Conservation (phyloP, 352 stramenopile genomes). For the Phytophthora cajani region DNA sequence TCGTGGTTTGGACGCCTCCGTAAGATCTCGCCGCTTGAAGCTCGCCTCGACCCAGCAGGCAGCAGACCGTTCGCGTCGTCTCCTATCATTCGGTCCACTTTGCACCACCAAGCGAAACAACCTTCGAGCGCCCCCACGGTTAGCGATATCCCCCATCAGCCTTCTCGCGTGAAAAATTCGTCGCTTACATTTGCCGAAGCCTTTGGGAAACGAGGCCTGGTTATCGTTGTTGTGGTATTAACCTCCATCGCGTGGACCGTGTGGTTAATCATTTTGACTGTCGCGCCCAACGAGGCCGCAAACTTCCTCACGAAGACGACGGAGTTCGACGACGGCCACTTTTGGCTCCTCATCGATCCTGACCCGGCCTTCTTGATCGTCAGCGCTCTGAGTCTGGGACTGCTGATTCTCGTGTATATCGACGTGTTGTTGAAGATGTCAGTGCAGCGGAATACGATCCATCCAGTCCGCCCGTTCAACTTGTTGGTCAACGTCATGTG, state of each 20-base stretch:
- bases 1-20: not conserved
- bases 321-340: constrained; percentile 41
- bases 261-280: constrained; percentile 39
- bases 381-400: constrained; percentile 1
- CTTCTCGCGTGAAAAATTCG: not conserved
- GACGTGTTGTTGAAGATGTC: constrained; percentile 18
- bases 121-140: not conserved
- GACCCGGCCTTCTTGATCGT: not conserved
- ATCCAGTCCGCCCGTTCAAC: not conserved
- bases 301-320: constrained; percentile 51
- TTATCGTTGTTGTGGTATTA: constrained; percentile 13
- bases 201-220: constrained; percentile 22
- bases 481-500: not conserved
- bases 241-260: constrained; percentile 32
- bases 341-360: constrained; percentile 38
- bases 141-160: not conserved
- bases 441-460: not conserved
- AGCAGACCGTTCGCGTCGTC: not conserved
- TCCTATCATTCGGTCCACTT: not conserved
- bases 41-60: not conserved
- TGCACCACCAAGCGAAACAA: not conserved
- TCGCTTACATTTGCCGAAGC: not conserved
- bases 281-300: constrained; percentile 29
- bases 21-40: not conserved
- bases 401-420: not conserved